A percentile compares a stretch with the other conserved stretches of the same genome.
Evolutionary conservation across 495 filamentous ascomycete species (phyloP).

Genomic region (Trichocladium antarcticum): DNA sequence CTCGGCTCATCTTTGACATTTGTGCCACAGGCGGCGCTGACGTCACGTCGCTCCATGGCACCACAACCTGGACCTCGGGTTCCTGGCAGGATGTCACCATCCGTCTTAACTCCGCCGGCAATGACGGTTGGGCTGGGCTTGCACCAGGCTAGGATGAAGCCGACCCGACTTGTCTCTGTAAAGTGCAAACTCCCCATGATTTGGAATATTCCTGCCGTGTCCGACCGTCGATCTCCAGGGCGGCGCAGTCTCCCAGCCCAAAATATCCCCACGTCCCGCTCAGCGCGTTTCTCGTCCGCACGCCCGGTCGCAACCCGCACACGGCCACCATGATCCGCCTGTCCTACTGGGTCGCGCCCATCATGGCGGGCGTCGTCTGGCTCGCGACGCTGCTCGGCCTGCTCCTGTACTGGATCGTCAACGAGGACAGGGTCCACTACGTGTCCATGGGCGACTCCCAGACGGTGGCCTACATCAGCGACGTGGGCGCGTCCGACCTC

Average conservation of each 20-base stretch:
- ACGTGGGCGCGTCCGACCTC: slow-evolving; percentile 56
- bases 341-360: slow-evolving; percentile 56
- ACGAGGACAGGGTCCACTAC: slow-evolving; percentile 49
- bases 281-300: background rate
- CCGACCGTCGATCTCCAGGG: background rate
- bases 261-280: too few relatives aligned
- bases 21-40: background rate
- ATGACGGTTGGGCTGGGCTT: too few relatives aligned
- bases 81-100: background rate
- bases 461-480: slow-evolving; percentile 75
- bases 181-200: too few relatives aligned
- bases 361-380: slow-evolving; percentile 73
- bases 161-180: too few relatives aligned
- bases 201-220: too few relatives aligned
- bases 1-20: background rate
- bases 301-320: too few relatives aligned
- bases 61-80: too few relatives aligned
- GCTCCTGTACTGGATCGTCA: slow-evolving; percentile 50
- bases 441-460: slow-evolving; percentile 53
- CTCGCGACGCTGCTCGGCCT: slow-evolving; percentile 49
- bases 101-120: too few relatives aligned
- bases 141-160: too few relatives aligned
- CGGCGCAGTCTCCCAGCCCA: too few relatives aligned
- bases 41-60: too few relatives aligned
- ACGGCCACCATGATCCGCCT: slow-evolving; percentile 27